Evolutionary conservation across 345 rosid genomes (phyloP), one percentile per base, ranked within the genome.

Genomic region (Syzygium aromaticum): DNA sequence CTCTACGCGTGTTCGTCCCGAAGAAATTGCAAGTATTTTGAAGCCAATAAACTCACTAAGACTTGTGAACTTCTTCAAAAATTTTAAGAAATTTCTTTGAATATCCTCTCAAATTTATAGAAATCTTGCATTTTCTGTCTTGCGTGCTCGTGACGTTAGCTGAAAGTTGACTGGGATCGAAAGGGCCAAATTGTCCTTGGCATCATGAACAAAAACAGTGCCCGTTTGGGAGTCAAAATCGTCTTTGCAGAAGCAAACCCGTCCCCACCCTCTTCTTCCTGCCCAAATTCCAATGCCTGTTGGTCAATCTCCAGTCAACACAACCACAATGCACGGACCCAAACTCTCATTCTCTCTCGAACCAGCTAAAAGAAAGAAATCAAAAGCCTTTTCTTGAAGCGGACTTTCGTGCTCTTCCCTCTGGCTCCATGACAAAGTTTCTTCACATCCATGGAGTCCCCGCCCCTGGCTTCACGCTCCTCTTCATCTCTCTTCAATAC

Each of bases 1-100:
- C 33, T 30, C 46, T 30, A 10, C 46, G 0, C 0, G 0, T 67
- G 13, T 33, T 67, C 1, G 0, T 67, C 25, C 78, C 7, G 0
- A 67, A 67, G 46, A 21, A 67, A 8, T 17, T 9, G 6, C 40
- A 17, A 30, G 46, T 17, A 33, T 21, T 33, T 33, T 67, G 46
- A 67, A 67, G 78, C 17, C 38, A 33, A 67, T 40, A 33, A 30
- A 67, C 11, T 30, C 17, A 67, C 8, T 67, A 61, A 61, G 33
- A 13, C 13, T 61, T 61, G 73, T 61, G 73, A 61, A n/a, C 3
- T 61, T n/a, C 33, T 14, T n/a, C 43, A 12, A n/a, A 27, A 61
- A 16, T n/a, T 61, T 61, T 13, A 8, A 14, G 43, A 61, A 61
- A 0, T 1, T 3, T 5, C 6, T 13, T 13, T 0, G 14, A 19